Evolutionary conservation across 345 rosid genomes (phyloP).

Genomic region (Leavenworthia alabamica): DNA sequence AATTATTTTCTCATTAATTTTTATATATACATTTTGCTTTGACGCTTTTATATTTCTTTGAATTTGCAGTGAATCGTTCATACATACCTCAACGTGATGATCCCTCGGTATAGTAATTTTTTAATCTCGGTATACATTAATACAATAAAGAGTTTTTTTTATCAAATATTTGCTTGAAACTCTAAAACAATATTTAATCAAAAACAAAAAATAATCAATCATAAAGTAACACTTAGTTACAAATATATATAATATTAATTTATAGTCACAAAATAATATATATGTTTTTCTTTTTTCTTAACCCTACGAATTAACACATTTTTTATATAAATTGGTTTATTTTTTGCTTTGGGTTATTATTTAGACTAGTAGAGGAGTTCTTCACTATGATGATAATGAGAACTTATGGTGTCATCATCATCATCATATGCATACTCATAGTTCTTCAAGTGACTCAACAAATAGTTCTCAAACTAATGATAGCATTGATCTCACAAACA

Average conservation of each 20-base stretch:
- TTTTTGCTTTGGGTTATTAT: neutral
- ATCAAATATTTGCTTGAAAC: neutral
- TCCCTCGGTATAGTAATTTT: too few species aligned
- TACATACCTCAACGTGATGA: slow-evolving; percentile 16
- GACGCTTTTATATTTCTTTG: neutral
- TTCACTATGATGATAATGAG: neutral
- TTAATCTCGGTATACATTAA: too few species aligned
- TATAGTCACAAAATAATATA: neutral
- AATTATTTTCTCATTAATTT: too few species aligned
- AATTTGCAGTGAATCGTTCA: slow-evolving; percentile 14
- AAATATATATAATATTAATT: neutral
- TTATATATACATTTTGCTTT: neutral
- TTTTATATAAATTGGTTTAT: neutral
- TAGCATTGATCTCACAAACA: neutral
- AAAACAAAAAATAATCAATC: neutral
- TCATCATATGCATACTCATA: neutral
- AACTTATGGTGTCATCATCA: neutral
- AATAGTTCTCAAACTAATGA: neutral
- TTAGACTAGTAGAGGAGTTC: slow-evolving; percentile 1
- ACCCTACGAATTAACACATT: neutral
- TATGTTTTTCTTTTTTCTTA: neutral
- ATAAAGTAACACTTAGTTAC: neutral
- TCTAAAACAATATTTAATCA: neutral
- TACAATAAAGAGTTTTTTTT: neutral
- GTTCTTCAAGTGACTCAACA: neutral